Evolutionary conservation across 305 asterid species (phyloP), one percentile per base, ranked within the genome.

Genomic region (Salvia sclarea): DNA sequence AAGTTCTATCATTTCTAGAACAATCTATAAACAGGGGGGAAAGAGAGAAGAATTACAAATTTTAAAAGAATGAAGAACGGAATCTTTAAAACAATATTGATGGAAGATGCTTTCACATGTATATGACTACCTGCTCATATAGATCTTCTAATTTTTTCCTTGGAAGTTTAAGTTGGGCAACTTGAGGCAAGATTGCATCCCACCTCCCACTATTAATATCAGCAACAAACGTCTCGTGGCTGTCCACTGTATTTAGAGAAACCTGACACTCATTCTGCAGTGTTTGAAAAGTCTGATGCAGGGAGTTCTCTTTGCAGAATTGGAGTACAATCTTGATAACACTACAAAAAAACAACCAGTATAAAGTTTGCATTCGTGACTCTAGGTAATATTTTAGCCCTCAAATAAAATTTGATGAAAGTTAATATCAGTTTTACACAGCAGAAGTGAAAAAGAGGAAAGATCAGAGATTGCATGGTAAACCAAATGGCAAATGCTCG

Each of bases 151-250:
- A 84, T 59, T 81, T 91, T 81, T 94, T 91, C 56, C 97, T 81
- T 0, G 99, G 91, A 69, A 94, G 95, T 87, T 91, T 94, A 50
- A 94, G 95, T 69, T 94, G 98, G 63, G 98, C 82, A 68, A 94
- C 88, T 82, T 94, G 98, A 44, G 98, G 97, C 68, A 94, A 85
- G 68, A 94, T 91, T 13, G 98, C 97, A 81, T 94, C 98, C 98
- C 98, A 94, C 82, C 96, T 86, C 79, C 98, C 97, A 78, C 96
- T 83, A 64, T 94, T 94, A 71, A 94, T 83, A 80, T 94, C 98
- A 64, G 97, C 90, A 78, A 83, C 61, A 77, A 94, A 91, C 8
- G 98, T 94, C 78, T 94, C 98, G 13, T 75, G 87, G 76, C 97
- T 94, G 80, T 94, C 99, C 70, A 94, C 99, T 0, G 99, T 94